A percentile compares a stretch with the other conserved stretches of the same genome.
phyloP scores from a whole-genome alignment of 495 filamentous ascomycete species.

The Aspergillus wentii region DNA sequence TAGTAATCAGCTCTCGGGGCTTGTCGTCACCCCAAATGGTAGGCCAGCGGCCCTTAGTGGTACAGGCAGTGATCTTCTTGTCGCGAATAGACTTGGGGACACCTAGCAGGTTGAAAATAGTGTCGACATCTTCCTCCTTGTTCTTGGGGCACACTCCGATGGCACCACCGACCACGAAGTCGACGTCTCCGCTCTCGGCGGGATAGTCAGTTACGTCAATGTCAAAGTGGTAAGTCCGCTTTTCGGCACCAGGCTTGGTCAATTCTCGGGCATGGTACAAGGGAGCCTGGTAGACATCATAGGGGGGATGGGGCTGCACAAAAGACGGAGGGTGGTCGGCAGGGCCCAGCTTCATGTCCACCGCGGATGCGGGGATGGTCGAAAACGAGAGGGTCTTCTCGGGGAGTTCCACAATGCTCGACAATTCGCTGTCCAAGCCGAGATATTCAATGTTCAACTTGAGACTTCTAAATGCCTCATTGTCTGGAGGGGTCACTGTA shows the following conservation, averaged over 20 bases:
- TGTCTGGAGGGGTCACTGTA: constrained; percentile 63
- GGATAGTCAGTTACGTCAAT: constrained; percentile 96
- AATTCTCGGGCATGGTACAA: constrained; percentile 79
- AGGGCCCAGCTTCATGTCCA: constrained; percentile 30
- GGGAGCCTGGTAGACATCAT: constrained; percentile 81
- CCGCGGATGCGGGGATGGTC: constrained; percentile 31
- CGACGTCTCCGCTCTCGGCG: constrained; percentile 69
- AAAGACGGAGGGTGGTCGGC: constrained; percentile 71
- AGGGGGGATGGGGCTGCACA: constrained; percentile 92
- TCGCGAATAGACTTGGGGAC: constrained; percentile 75
- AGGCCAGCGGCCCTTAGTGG: constrained; percentile 81
- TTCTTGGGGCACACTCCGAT: constrained; percentile 92
- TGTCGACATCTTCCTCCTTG: constrained; percentile 68
- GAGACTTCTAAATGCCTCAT: constrained; percentile 76
- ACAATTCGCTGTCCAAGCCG: constrained; percentile 62
- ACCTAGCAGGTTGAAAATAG: constrained; percentile 73
- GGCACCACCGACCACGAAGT: constrained; percentile 95
- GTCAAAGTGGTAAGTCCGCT: constrained; percentile 95
- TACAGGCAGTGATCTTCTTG: constrained; percentile 72
- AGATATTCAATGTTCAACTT: constrained; percentile 71
- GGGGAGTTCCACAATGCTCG: constrained; percentile 64
- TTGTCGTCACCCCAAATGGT: constrained; percentile 97
- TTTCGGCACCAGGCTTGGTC: constrained; percentile 87
- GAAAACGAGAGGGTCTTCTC: constrained; percentile 67
- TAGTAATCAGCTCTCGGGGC: constrained; percentile 76